Conservation (phyloP, 768 basidiomycete genomes). For the Collybia mongolica region DNA sequence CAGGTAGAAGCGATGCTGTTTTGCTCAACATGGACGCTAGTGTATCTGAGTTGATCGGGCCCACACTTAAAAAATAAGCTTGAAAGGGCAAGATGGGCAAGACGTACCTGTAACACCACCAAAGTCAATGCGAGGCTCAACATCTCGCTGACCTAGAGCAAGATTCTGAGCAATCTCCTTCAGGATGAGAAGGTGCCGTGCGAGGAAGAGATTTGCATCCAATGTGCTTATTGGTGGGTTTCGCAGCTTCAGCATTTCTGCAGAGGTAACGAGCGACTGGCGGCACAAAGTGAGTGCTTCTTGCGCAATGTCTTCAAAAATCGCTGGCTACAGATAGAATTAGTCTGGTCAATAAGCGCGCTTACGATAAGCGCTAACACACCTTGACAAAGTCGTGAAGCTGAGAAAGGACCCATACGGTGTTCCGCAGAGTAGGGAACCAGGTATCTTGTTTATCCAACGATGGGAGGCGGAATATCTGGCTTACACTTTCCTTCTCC, state of each 20-base stretch:
- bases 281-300: constrained; percentile 85
- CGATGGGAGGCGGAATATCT: constrained; percentile 68
- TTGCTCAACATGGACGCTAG: constrained; percentile 58
- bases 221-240: constrained; percentile 32
- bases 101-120: constrained; percentile 58
- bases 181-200: constrained; percentile 85
- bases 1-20: constrained; percentile 62
- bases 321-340: constrained; percentile 64
- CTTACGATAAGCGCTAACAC: constrained; percentile 12
- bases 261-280: constrained; percentile 73
- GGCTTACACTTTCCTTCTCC: constrained; percentile 71
- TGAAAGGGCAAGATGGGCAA: background rate
- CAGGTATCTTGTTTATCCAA: constrained; percentile 80
- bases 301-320: constrained; percentile 96
- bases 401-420: constrained; percentile 89
- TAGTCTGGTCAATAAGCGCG: background rate
- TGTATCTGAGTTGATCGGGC: constrained; percentile 37
- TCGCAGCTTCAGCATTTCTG: constrained; percentile 57
- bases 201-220: constrained; percentile 85
- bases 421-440: constrained; percentile 89
- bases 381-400: constrained; percentile 93
- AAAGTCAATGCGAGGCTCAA: constrained; percentile 39
- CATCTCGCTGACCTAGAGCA: constrained; percentile 55
- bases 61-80: constrained; percentile 1
- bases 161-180: constrained; percentile 86